Conservation (phyloP, 805 yeast species). For the Candida railenensis region DNA sequence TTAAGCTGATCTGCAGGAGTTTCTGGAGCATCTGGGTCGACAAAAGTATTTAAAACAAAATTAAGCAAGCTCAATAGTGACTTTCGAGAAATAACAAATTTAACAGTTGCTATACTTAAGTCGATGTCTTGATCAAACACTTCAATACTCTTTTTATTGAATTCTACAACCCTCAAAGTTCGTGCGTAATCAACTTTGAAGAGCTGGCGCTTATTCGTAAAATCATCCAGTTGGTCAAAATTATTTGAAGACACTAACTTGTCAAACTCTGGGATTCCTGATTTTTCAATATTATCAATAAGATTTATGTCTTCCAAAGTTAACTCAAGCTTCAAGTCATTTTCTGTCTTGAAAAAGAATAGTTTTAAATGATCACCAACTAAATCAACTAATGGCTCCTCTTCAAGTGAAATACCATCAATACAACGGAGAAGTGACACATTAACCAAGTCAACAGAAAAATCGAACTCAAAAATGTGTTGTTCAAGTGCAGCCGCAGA, state of each 20-base stretch:
- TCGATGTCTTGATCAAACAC: conserved; percentile 76
- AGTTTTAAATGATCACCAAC: conserved; percentile 65
- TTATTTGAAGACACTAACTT: conserved; percentile 67
- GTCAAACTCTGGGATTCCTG: conserved; percentile 62
- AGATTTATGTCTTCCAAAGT: conserved; percentile 63
- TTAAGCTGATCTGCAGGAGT: conserved; percentile 69
- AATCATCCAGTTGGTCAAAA: conserved; percentile 32
- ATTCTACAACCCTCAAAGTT: conserved; percentile 56
- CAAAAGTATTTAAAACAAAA: conserved; percentile 81
- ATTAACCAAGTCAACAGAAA: conserved; percentile 63
- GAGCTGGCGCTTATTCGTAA: conserved; percentile 35
- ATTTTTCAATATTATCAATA: conserved; percentile 70
- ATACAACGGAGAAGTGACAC: conserved; percentile 68
- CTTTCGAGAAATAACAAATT: conserved; percentile 71
- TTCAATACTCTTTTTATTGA: conserved; percentile 54
- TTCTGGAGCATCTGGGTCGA: conserved; percentile 70
- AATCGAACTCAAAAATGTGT: conserved; percentile 66
- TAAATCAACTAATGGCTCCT: conserved; percentile 71
- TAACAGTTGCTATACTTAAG: conserved; percentile 74
- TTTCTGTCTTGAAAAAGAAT: conserved; percentile 56
- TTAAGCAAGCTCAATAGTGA: conserved; percentile 77
- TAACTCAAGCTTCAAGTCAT: conserved; percentile 65
- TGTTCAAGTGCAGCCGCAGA: conserved; percentile 41
- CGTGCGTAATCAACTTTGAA: conserved; percentile 61
- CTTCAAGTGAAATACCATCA: conserved; percentile 55